Evolutionary conservation across 2,329 filamentous ascomycete genomes (phyloP).

Genomic region (Ilyonectria robusta): DNA sequence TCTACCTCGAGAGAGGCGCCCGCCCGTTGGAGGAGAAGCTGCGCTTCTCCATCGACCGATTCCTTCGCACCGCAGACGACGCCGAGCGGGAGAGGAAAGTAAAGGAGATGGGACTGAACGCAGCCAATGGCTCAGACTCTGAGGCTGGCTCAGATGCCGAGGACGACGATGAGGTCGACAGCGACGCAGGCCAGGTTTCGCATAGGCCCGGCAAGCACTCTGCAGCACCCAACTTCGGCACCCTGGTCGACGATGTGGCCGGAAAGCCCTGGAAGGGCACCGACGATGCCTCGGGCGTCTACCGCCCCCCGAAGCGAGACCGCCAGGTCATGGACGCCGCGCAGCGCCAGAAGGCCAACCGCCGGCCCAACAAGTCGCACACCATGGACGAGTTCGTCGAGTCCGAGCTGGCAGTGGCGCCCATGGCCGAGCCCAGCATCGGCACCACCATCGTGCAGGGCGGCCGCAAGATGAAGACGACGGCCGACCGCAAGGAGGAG

Average conservation of each 20-base stretch:
- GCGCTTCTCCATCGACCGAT: constrained; percentile 96
- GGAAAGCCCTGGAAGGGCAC: constrained; percentile 46
- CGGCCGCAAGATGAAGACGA: constrained; percentile 84
- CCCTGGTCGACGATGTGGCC: constrained; percentile 53
- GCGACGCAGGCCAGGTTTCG: constrained; percentile 49
- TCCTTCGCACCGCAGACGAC: constrained; percentile 88
- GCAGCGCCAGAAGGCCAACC: constrained; percentile 73
- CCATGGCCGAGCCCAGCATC: constrained; percentile 88
- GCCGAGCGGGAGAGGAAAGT: constrained; percentile 65
- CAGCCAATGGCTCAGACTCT: constrained; percentile 39
- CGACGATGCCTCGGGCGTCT: constrained; percentile 75
- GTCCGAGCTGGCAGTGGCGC: constrained; percentile 85
- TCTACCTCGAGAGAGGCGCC: constrained; percentile 94
- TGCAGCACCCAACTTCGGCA: constrained; percentile 52
- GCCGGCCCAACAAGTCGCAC: constrained; percentile 79
- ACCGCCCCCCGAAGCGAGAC: constrained; percentile 89
- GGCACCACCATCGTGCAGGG: constrained; percentile 88
- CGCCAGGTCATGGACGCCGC: constrained; percentile 86
- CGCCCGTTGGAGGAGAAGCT: constrained; percentile 90
- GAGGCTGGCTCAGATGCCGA: constrained; percentile 50
- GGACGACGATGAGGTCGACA: constrained; percentile 53
- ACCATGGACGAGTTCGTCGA: constrained; percentile 94
- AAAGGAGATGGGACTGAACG: constrained; percentile 49
- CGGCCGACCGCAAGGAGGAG: constrained; percentile 82
- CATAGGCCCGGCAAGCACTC: constrained; percentile 46